Evolutionary conservation across 345 rosid species (phyloP).

Genomic region (Melastoma malabathricum): DNA sequence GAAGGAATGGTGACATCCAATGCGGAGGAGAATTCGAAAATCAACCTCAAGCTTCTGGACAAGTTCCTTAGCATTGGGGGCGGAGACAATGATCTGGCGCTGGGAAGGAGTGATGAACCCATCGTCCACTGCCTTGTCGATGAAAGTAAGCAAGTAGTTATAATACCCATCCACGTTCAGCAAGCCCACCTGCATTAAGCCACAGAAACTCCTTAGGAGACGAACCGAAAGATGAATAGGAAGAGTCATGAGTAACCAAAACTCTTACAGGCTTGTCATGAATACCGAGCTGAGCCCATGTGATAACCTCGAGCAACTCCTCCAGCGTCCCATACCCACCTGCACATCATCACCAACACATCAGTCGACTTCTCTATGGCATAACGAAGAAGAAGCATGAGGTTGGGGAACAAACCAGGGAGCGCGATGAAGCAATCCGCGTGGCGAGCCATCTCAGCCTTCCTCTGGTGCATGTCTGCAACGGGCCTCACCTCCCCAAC

Average conservation of each 20-base stretch:
- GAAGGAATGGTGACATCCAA: no score
- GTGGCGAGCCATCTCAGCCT: conserved; percentile 40
- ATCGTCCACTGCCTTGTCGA: conserved; percentile 39
- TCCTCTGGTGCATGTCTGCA: conserved; percentile 37
- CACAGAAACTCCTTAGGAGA: not conserved
- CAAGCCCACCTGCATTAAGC: conserved; percentile 27
- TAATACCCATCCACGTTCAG: conserved; percentile 39
- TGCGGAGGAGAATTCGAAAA: no score
- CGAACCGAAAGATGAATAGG: not conserved
- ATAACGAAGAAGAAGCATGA: not conserved
- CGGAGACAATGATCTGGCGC: conserved; percentile 47
- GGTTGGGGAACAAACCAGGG: conserved; percentile 17
- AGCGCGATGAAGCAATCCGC: conserved; percentile 39
- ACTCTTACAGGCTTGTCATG: conserved; percentile 34
- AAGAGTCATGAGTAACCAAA: not conserved
- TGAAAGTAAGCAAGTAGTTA: conserved; percentile 26
- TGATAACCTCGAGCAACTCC: conserved; percentile 30
- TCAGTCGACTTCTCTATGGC: not conserved
- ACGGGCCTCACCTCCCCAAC: conserved; percentile 36
- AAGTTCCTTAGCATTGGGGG: conserved; percentile 37
- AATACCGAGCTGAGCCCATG: conserved; percentile 41
- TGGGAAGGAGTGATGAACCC: conserved; percentile 45
- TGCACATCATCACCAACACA: not conserved
- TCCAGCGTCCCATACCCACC: conserved; percentile 43
- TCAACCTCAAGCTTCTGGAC: conserved; percentile 49